Evolutionary conservation across 2,329 filamentous ascomycete species (phyloP).

Genomic region (Dactylellina haptotyla): DNA sequence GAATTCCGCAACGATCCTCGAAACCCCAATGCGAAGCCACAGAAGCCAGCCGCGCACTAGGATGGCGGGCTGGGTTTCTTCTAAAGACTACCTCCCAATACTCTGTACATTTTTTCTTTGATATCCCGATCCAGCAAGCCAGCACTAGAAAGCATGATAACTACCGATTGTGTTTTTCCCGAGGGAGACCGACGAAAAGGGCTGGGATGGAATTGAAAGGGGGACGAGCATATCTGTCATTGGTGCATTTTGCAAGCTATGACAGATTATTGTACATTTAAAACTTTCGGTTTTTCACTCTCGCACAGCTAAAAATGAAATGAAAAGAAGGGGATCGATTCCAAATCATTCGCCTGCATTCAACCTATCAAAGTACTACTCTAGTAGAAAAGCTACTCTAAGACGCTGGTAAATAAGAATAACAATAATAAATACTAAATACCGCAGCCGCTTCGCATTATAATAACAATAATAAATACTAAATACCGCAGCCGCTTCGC

Average conservation of each 20-base stretch:
- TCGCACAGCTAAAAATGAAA: background rate
- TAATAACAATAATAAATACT: background rate
- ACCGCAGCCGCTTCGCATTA: constrained; percentile 61
- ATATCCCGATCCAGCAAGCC: constrained; percentile 6
- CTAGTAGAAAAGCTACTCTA: background rate
- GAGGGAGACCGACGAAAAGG: background rate
- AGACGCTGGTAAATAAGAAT: background rate
- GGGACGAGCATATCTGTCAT: constrained; percentile 10
- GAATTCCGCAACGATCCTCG: constrained; percentile 98
- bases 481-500: constrained; percentile 61
- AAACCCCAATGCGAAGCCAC: constrained; percentile 71
- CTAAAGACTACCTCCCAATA: background rate
- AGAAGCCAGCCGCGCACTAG: constrained; percentile 44
- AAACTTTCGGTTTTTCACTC: background rate
- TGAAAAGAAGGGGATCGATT: background rate
- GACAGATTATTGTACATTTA: constrained; percentile 44
- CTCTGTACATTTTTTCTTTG: constrained; percentile 15
- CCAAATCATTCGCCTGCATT: background rate
- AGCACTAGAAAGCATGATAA: background rate
- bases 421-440: background rate
- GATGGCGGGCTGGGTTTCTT: constrained; percentile 25
- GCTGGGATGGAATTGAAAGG: background rate
- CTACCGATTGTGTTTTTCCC: background rate
- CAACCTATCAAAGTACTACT: too few species aligned
- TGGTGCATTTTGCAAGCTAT: background rate